Evolutionary conservation across 345 rosid genomes (phyloP), one percentile per base, ranked within the genome.

Genomic region (Anastatica hierochuntica): DNA sequence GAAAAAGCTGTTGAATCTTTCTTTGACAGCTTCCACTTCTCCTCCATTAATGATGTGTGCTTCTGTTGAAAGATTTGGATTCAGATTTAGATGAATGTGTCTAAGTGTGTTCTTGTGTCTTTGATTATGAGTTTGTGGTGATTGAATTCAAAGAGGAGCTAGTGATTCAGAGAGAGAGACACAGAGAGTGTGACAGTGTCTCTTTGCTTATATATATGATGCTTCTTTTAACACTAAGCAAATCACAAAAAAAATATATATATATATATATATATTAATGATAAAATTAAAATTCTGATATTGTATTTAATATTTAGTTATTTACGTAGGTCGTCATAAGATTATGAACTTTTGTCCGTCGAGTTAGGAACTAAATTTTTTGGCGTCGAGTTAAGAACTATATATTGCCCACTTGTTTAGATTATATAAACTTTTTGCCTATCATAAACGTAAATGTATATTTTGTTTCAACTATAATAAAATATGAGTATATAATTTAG

Each of bases 21-120:
- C 74, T 74, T 77, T 27, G 82, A 67, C 53, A 60, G 54, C 62
- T 79, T 82, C 92, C 88, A 85, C 63, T 82, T 79, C 74, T 83
- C 85, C 61, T 85, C 95, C 97, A 89, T 89, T 61, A 59, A 59
- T 47, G 16, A 20, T 19, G 50, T 62, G 17, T 35, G 37, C 40
- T 14, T 30, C 29, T 14, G 17, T 33, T 19, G 13, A 45, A 19
- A 53, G 40, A 56, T 52, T 45, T 7, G 26, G 60, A 52, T 53
- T 37, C 44, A 23, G 56, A 45, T 14, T 40, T 36, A 37, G 49
- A 41, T 49, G 51, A 56, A 36, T 56, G 60, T 9, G 31, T 45
- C 49, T 40, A 51, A 20, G 14, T 23, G 18, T 17, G 19, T 64
- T 46, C 19, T 47, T 39, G 19, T 53, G 27, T 45, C 10, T 46